Base-by-base conservation (phyloP, 23 red algal genomes). In the Gracilaria domingensis region DNA sequence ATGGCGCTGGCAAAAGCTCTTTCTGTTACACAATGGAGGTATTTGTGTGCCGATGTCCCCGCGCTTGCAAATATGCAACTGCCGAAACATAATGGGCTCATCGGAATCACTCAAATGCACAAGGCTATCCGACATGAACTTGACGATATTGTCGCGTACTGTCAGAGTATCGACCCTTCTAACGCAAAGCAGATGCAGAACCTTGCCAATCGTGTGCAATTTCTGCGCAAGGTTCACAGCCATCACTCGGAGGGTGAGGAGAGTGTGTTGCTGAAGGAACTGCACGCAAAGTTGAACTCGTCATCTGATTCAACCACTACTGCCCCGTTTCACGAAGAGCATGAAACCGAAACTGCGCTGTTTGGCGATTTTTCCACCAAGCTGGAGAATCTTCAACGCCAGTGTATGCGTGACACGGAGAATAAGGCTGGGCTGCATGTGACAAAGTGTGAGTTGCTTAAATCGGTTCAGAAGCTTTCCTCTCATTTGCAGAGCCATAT, bases 401-500 rank as follows among this genome's bases (percentile, higher is more conserved):
- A 51, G 32, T 62, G 62, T 29, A n/a, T 28, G 12, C 29, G 6
- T 1, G 16, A 49, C n/a, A 62, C 51, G 8, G 34, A 32, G 21
- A 26, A 79, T 24, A 17, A 42, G 48, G 1, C 18, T 28, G 12
- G 23, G 28, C 3, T 60, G 12, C 60, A 83, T 38, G 25, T 64
- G 32, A 49, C n/a, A 61, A 92, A 92, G 74, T n/a, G 12, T 17
- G 45, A 92, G 29, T 50, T 92, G n/a, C 26, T 92, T 25, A 37
- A 73, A 28, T 65, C 66, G 11, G 79, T 92, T 1, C 29, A 54
- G 38, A 78, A 48, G 11, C 54, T 92, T 34, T 35, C 89, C 6
- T 48, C 53, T n/a, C 89, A 92, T 45, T 35, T 92, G 36, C 81
- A 93, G 20, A 26, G 28, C 29, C 97, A 99, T 72, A 91, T 99